Percentiles rank a stretch among this genome's conserved stretches.
Conservation (phyloP, 1,284 basidiomycete genomes). For the Mycena sp. region DNA sequence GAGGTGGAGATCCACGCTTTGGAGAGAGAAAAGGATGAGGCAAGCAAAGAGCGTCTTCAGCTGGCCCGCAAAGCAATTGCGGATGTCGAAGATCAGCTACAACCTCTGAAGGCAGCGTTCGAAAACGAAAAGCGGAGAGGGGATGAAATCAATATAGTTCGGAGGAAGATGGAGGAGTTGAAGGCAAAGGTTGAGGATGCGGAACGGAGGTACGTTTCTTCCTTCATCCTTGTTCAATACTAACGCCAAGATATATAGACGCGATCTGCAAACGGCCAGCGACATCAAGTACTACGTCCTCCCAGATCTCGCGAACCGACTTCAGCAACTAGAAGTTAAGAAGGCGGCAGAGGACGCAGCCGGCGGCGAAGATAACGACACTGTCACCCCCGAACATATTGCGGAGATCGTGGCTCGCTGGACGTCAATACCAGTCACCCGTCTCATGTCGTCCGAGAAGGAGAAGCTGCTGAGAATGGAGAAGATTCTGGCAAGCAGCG, state of each 20-base stretch:
- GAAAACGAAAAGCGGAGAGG: slow-evolving; percentile 91
- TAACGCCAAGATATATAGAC: slow-evolving; percentile 49
- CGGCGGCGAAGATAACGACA: slow-evolving; percentile 69
- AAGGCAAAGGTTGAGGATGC: slow-evolving; percentile 95
- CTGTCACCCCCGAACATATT: slow-evolving; percentile 91
- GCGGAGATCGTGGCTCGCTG: slow-evolving; percentile 90
- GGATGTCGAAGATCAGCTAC: slow-evolving; percentile 90
- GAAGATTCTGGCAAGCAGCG: slow-evolving; percentile 68
- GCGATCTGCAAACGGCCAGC: slow-evolving; percentile 87
- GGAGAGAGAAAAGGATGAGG: slow-evolving; percentile 92
- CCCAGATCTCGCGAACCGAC: slow-evolving; percentile 86
- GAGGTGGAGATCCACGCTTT: slow-evolving; percentile 97
- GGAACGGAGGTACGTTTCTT: slow-evolving; percentile 76
- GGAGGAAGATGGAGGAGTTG: slow-evolving; percentile 91
- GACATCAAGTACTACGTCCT: slow-evolving; percentile 95
- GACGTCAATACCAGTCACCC: slow-evolving; percentile 92
- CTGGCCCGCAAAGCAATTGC: slow-evolving; percentile 84
- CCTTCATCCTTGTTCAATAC: slow-evolving; percentile 1
- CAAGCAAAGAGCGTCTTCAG: slow-evolving; percentile 89
- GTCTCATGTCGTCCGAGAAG: slow-evolving; percentile 90
- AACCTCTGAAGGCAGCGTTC: slow-evolving; percentile 88
- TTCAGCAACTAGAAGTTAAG: slow-evolving; percentile 77
- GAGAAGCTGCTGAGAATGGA: slow-evolving; percentile 90
- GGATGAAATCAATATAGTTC: slow-evolving; percentile 85
- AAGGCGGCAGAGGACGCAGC: slow-evolving; percentile 78